A percentile compares a stretch with the other conserved stretches of the same genome.
Evolutionary conservation across 257 asterid species (phyloP).

Genomic region (Lycium barbarum): DNA sequence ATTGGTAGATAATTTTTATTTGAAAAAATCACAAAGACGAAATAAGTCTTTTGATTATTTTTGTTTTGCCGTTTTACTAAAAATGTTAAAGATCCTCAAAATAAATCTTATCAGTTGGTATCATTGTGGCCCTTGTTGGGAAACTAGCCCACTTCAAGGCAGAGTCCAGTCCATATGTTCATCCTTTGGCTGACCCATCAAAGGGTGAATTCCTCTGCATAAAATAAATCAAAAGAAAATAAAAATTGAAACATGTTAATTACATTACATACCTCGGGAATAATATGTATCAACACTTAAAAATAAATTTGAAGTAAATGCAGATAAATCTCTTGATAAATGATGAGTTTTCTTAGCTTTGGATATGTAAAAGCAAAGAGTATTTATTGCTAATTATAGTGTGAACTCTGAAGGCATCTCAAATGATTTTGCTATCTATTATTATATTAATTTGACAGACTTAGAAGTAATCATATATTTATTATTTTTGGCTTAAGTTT

Average conservation of each 20-base stretch:
- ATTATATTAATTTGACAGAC: not conserved
- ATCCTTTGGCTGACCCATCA: not conserved
- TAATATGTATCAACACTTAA: too few species aligned
- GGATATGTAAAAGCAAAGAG: too few species aligned
- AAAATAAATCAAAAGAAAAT: not conserved
- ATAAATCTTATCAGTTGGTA: not conserved
- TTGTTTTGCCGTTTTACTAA: too few species aligned
- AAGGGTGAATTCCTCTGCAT: not conserved
- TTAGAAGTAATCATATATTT: not conserved
- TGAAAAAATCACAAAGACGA: too few species aligned
- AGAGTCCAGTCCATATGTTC: not conserved
- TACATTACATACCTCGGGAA: too few species aligned
- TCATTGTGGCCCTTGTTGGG: slow-evolving; percentile 1
- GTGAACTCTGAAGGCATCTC: not conserved
- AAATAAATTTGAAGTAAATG: too few species aligned
- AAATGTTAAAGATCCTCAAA: not conserved
- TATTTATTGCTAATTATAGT: not conserved
- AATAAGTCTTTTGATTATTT: too few species aligned
- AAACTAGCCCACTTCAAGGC: not conserved
- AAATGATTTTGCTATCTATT: not conserved
- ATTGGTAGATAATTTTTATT: too few species aligned
- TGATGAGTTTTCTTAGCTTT: too few species aligned
- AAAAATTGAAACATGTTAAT: not conserved
- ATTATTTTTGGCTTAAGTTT: not conserved
- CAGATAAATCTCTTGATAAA: too few species aligned